phyloP scores from a whole-genome alignment of 2,329 filamentous ascomycete species.

The Pestalotiopsis sp. region DNA sequence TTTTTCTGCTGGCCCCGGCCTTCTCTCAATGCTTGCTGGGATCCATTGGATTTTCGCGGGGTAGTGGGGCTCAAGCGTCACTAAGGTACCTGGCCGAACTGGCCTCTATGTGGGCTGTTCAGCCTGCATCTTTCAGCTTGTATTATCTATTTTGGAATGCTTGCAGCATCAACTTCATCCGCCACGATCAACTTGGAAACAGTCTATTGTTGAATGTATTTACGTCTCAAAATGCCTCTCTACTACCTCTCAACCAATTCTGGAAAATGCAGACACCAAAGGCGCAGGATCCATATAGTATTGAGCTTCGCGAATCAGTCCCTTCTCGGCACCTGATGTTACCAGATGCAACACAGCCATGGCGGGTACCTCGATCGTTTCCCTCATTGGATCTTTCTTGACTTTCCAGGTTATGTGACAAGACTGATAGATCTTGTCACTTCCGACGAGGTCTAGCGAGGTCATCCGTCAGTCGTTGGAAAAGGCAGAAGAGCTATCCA shows the following conservation, averaged over 20 bases:
- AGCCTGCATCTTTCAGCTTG: background rate
- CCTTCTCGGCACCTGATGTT: conserved; percentile 20
- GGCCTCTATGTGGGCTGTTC: no score
- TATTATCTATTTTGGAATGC: background rate
- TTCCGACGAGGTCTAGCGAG: conserved; percentile 20
- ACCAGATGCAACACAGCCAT: conserved; percentile 21
- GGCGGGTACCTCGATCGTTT: conserved; percentile 22
- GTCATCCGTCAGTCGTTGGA: background rate
- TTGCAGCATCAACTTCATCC: background rate
- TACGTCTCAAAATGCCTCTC: background rate
- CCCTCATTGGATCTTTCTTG: conserved; percentile 25
- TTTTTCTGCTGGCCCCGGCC: background rate
- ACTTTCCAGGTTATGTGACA: conserved; percentile 26
- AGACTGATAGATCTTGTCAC: conserved; percentile 25
- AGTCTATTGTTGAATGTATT: background rate
- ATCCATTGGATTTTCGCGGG: background rate
- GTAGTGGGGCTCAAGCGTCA: conserved; percentile 2
- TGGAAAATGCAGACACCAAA: conserved; percentile 20
- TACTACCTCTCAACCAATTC: conserved; percentile 13
- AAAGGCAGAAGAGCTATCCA: background rate
- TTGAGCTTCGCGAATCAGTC: conserved; percentile 17
- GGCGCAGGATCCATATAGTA: conserved; percentile 25
- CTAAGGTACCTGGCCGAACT: background rate
- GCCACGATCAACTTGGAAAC: background rate
- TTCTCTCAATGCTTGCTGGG: background rate